Evolutionary conservation across 164 flowering plant species (phyloP), one percentile per base, ranked within the genome.

Genomic region (Paratinospora sagittata): DNA sequence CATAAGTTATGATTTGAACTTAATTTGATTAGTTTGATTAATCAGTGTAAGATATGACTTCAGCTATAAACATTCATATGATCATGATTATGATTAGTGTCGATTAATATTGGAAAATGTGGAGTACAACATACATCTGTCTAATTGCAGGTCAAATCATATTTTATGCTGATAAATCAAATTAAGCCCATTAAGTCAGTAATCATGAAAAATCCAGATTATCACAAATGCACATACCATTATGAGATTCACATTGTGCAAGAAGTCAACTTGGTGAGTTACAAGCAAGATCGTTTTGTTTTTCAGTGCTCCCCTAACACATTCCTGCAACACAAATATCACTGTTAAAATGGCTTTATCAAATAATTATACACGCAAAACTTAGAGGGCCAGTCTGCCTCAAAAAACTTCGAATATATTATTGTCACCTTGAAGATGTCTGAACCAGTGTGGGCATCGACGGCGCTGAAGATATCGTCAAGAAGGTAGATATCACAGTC

Each of bases 361-460:
- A n/a, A 55, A 55, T 8, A 13, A 0, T 47, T 14, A 47, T 47
- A 4, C 55, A 13, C 14, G 8, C n/a, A 55, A 39, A 3, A 19
- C n/a, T 12, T 10, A 60, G 6, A 5, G 12, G 14, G 14, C 21
- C 3, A 43, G 43, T 23, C 1, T 23, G 33, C 41, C 14, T 11
- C 49, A 16, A 33, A 58, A 14, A 60, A 23, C 23, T 21, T 12
- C 21, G 11, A 41, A 63, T 24, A 70, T 60, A 23, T 16, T 43
- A 30, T 12, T 12, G 39, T 77, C 57, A 92, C 99, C 97, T 90
- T 96, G 79, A 93, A 96, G 72, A 96, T 87, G 26, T 91, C 92
- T 14, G 99, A 83, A 0, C 99, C 99, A 57, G 99, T 96, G 71
- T 96, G 99, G 66, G 99, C 97, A 86, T 96, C 99, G 66, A 96